phyloP scores from a whole-genome alignment of 2,329 filamentous ascomycete species.

The Myrmaecium sp. region DNA sequence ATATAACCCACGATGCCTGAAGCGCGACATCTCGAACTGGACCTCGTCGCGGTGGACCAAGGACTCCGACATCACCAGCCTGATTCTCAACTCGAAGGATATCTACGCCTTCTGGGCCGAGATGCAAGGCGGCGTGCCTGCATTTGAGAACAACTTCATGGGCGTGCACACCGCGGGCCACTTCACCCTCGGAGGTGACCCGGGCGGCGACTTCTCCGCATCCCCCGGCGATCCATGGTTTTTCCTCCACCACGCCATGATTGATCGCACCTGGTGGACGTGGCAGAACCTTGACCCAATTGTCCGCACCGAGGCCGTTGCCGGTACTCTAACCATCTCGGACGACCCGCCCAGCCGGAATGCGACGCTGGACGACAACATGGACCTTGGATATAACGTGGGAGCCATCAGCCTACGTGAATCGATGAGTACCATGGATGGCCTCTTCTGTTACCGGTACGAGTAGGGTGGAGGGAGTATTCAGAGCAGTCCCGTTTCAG shows the following conservation, averaged over 20 bases:
- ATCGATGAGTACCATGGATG: conserved; percentile 26
- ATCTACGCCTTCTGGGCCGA: conserved; percentile 19
- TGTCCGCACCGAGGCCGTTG: conserved; percentile 21
- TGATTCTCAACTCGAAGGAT: conserved; percentile 11
- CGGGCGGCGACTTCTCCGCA: conserved; percentile 28
- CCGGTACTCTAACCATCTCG: conserved; percentile 26
- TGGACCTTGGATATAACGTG: conserved; percentile 24
- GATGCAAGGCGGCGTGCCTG: conserved; percentile 25
- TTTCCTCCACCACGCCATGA: conserved; percentile 31
- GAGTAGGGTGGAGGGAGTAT: conserved; percentile 4
- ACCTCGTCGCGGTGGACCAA: conserved; percentile 9
- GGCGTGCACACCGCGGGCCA: conserved; percentile 32
- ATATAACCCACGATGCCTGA: conserved; percentile 22
- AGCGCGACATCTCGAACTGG: conserved; percentile 19
- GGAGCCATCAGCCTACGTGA: conserved; percentile 19
- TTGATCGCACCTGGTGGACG: conserved; percentile 32
- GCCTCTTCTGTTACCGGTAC: conserved; percentile 32
- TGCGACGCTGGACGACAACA: conserved; percentile 26
- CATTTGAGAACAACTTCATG: conserved; percentile 16
- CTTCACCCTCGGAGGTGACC: conserved; percentile 29
- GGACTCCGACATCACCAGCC: conserved; percentile 10
- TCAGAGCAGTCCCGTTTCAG: background rate
- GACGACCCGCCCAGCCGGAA: conserved; percentile 27
- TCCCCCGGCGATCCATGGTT: conserved; percentile 31
- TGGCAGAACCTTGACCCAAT: conserved; percentile 31